phyloP scores from a whole-genome alignment of 208 protist species.

The Wallacemonas sp. region DNA sequence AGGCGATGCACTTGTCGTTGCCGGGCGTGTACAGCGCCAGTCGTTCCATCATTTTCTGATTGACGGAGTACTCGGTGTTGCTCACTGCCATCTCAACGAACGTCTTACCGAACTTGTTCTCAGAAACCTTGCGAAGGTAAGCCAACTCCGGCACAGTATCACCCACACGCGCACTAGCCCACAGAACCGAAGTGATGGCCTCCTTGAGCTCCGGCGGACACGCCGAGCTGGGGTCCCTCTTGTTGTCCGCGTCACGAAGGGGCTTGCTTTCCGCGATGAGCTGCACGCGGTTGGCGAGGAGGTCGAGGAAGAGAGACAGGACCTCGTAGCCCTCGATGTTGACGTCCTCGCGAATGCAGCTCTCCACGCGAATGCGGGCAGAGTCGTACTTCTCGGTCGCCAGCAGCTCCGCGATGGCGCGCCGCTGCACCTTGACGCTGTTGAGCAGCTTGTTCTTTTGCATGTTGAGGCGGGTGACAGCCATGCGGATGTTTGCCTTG shows the following conservation, averaged over 20 bases:
- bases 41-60: slow-evolving; percentile 84
- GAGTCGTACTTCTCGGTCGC: slow-evolving; percentile 89
- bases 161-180: slow-evolving; percentile 67
- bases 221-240: slow-evolving; percentile 37
- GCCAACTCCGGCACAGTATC: slow-evolving; percentile 74
- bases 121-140: slow-evolving; percentile 68
- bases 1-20: slow-evolving; percentile 81
- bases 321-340: slow-evolving; percentile 88
- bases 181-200: slow-evolving; percentile 82
- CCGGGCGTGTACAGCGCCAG: slow-evolving; percentile 69
- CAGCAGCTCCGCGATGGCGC: slow-evolving; percentile 82
- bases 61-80: slow-evolving; percentile 88
- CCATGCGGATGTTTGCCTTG: slow-evolving; percentile 83
- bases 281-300: slow-evolving; percentile 79
- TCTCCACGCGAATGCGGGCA: slow-evolving; percentile 87
- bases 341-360: slow-evolving; percentile 84
- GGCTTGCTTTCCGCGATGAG: slow-evolving; percentile 78
- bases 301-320: slow-evolving; percentile 80
- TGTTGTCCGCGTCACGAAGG: slow-evolving; percentile 30
- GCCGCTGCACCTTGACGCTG: slow-evolving; percentile 82
- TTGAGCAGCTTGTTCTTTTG: slow-evolving; percentile 90
- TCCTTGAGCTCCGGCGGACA: slow-evolving; percentile 91
- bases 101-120: slow-evolving; percentile 82
- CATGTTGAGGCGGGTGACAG: slow-evolving; percentile 77
- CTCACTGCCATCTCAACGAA: slow-evolving; percentile 78